These are phyloP conservation scores for Phytophthora sp. DNA, from an alignment of 352 stramenopile genomes.

Conservation along the genomic window DNA sequence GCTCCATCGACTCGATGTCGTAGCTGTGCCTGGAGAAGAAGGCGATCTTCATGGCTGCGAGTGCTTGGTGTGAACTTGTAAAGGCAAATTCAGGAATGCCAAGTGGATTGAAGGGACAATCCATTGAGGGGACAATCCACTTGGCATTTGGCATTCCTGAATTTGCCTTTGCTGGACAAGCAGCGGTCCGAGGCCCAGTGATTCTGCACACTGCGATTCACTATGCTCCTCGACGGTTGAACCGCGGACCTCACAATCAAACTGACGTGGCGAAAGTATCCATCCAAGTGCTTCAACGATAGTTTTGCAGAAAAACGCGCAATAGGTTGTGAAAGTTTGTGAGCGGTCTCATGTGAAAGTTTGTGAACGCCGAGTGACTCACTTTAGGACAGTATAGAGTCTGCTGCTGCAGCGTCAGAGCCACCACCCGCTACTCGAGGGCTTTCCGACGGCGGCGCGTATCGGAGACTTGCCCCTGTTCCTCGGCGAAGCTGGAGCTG, in stretches of 20 bases:
- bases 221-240: no score
- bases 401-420: conserved; percentile 49
- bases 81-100: conserved; percentile 36
- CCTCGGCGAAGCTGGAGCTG: conserved; percentile 60
- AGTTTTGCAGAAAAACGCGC: conserved; percentile 30
- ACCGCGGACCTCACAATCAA: no score
- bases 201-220: conserved; percentile 1
- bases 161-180: no score
- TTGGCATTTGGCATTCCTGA: no score
- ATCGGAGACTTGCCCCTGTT: conserved; percentile 58
- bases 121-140: no score
- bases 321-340: no score
- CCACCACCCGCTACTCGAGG: conserved; percentile 53
- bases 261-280: no score
- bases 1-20: conserved; percentile 68
- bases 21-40: conserved; percentile 83
- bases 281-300: conserved; percentile 28
- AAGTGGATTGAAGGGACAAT: conserved; percentile 1
- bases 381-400: conserved; percentile 2
- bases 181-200: no score
- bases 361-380: no score
- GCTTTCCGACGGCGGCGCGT: conserved; percentile 45
- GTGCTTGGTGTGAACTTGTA: conserved; percentile 8
- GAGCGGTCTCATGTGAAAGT: no score
- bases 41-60: conserved; percentile 62